phyloP scores from a whole-genome alignment of 805 yeast species.

The Myxozyma monticola region DNA sequence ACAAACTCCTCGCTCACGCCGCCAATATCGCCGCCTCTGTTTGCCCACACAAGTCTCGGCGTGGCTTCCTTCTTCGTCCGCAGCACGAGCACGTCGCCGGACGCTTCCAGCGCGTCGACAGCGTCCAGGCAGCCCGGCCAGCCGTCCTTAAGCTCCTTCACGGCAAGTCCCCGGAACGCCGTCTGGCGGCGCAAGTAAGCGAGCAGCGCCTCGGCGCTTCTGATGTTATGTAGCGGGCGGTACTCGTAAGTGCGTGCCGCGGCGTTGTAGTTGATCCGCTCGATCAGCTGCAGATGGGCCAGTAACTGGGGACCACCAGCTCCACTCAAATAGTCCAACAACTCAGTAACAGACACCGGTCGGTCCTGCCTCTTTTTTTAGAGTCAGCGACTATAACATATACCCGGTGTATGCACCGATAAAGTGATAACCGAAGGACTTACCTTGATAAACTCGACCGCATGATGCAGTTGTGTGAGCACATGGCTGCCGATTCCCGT shows the following conservation, averaged over 20 bases:
- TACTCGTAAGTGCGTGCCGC: conserved; percentile 71
- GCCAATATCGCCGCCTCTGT: conserved; percentile 71
- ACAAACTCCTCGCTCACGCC: conserved; percentile 79
- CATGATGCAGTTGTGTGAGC: conserved; percentile 84
- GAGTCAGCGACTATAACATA: too few species aligned
- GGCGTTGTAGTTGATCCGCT: conserved; percentile 70
- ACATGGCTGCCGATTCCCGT: conserved; percentile 56
- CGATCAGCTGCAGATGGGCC: conserved; percentile 70
- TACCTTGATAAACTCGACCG: conserved; percentile 82
- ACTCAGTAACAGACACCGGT: conserved; percentile 65
- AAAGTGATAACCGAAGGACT: conserved; percentile 27
- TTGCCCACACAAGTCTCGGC: conserved; percentile 92
- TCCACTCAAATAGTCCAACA: conserved; percentile 65
- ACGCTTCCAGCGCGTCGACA: conserved; percentile 70
- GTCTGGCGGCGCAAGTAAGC: conserved; percentile 74
- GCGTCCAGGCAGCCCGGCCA: conserved; percentile 89
- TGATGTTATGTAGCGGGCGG: conserved; percentile 84
- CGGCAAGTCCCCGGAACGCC: conserved; percentile 83
- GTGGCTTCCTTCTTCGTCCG: conserved; percentile 90
- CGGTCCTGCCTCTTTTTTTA: conserved; percentile 49
- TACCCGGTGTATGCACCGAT: too few species aligned
- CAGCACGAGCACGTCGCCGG: conserved; percentile 66
- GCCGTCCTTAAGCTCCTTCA: conserved; percentile 81
- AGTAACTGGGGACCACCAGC: conserved; percentile 65
- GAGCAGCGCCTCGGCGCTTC: conserved; percentile 73